Conservation (phyloP, 441 rosid species). For the Corymbia citriodora region DNA sequence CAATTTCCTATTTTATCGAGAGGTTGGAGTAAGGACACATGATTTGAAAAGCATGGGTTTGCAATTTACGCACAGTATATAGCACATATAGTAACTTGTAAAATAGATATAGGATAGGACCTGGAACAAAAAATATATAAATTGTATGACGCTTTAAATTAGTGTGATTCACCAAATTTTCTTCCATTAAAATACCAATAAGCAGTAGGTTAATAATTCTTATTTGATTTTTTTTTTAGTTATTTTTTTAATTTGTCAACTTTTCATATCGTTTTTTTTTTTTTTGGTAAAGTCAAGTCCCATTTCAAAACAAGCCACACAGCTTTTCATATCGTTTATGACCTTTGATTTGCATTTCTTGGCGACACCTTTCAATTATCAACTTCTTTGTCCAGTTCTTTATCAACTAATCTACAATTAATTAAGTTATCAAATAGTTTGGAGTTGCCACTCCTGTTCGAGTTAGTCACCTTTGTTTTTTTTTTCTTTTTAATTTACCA, state of each 20-base stretch:
- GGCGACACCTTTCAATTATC: not conserved
- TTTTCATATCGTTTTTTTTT: not conserved
- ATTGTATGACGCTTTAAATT: not conserved
- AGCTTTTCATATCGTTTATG: not conserved
- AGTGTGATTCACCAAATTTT: not conserved
- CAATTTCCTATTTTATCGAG: too few relatives aligned
- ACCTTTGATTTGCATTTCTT: not conserved
- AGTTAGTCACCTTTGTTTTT: not conserved
- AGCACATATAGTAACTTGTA: not conserved
- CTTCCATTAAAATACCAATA: not conserved
- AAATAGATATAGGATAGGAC: not conserved
- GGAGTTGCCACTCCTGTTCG: not conserved
- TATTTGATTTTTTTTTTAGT: not conserved
- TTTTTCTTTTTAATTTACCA: not conserved
- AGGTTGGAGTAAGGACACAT: not conserved
- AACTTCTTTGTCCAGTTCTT: too few relatives aligned
- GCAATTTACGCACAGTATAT: not conserved
- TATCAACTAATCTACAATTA: not conserved
- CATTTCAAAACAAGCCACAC: not conserved
- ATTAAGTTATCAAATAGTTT: not conserved
- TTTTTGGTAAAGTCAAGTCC: too few relatives aligned
- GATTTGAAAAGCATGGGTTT: accelerated
- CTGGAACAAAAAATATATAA: not conserved
- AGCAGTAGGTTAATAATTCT: not conserved
- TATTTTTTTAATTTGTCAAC: not conserved